These are phyloP conservation scores for Albatrellus ellisii DNA, from an alignment of 768 basidiomycete genomes.

Conservation along the genomic window DNA sequence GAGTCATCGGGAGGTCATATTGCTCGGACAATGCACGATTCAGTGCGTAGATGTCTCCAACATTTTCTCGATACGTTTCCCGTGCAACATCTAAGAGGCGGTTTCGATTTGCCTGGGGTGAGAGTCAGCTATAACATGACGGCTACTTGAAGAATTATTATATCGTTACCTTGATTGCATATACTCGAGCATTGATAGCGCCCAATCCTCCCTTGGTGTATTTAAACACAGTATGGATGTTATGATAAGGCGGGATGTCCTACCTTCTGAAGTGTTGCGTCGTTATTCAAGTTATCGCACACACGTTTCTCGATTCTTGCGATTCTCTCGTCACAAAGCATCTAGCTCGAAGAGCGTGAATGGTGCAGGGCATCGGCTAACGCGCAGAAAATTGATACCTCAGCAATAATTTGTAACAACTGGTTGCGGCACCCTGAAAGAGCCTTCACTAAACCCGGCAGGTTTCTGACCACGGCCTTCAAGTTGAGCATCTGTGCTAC, in stretches of 20 bases:
- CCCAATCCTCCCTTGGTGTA: slow-evolving; percentile 47
- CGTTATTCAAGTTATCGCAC: slow-evolving; percentile 59
- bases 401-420: slow-evolving; percentile 46
- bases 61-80: slow-evolving; percentile 89
- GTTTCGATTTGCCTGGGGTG: slow-evolving; percentile 54
- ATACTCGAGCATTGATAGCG: slow-evolving; percentile 71
- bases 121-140: not conserved
- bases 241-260: not conserved
- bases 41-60: slow-evolving; percentile 73
- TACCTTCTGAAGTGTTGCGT: slow-evolving; percentile 47
- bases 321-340: slow-evolving; percentile 66
- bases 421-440: slow-evolving; percentile 43
- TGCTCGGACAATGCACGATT: slow-evolving; percentile 44
- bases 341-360: slow-evolving; percentile 35
- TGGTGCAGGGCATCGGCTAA: not conserved
- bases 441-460: slow-evolving; percentile 52
- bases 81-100: slow-evolving; percentile 87
- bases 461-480: slow-evolving; percentile 51
- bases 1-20: slow-evolving; percentile 48
- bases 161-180: slow-evolving; percentile 76
- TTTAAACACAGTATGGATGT: not conserved
- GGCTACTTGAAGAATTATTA: not conserved
- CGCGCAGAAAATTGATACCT: slow-evolving; percentile 26
- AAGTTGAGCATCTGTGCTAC: slow-evolving; percentile 74
- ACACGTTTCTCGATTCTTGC: slow-evolving; percentile 48